Conservation (phyloP, 805 yeast genomes). For the Metschnikowia similis region DNA sequence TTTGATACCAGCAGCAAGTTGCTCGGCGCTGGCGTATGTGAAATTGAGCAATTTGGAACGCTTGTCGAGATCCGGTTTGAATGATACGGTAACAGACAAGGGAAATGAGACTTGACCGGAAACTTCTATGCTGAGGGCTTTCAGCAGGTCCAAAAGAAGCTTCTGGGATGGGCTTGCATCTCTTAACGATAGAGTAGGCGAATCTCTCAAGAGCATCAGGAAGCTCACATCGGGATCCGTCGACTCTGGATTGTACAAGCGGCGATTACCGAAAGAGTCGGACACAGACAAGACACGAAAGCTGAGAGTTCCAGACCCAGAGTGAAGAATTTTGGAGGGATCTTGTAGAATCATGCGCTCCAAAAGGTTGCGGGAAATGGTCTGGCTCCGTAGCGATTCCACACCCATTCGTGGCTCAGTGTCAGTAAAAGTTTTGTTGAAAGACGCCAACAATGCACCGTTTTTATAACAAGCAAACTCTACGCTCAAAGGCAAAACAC, state of each 20-base stretch:
- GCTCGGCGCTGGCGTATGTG: constrained; percentile 22
- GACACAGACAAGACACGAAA: constrained; percentile 31
- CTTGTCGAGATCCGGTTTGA: constrained; percentile 23
- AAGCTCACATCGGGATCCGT: constrained; percentile 33
- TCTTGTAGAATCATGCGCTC: constrained; percentile 33
- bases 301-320: constrained; percentile 23
- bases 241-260: constrained; percentile 34
- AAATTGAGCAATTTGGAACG: constrained; percentile 22
- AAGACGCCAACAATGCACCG: constrained; percentile 20
- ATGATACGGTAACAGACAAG: constrained; percentile 35
- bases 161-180: constrained; percentile 20
- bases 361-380: constrained; percentile 28
- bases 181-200: constrained; percentile 22
- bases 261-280: constrained; percentile 32
- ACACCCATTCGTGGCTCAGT: constrained; percentile 18
- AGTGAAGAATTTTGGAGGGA: constrained; percentile 19
- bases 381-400: constrained; percentile 17
- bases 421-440: constrained; percentile 21
- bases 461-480: constrained; percentile 24
- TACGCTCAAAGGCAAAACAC: constrained; percentile 64
- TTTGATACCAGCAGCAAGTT: constrained; percentile 26
- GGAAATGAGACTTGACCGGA: constrained; percentile 8
- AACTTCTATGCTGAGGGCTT: constrained; percentile 24
- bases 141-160: constrained; percentile 27
- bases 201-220: constrained; percentile 23